phyloP scores from a whole-genome alignment of 768 basidiomycete genomes.

The Candolleomyces eurysporus region DNA sequence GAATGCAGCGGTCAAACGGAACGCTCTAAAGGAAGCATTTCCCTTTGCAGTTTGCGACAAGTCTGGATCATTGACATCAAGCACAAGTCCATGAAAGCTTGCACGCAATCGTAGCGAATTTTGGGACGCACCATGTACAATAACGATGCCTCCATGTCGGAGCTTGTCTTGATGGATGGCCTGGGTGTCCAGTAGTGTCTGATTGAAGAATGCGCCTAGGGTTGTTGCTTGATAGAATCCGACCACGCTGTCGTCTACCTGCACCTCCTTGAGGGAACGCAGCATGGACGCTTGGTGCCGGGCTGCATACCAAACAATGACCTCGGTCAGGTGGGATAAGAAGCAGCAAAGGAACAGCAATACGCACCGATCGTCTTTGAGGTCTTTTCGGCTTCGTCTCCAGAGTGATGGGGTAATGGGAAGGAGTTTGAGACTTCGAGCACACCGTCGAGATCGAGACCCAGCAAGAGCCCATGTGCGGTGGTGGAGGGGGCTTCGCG shows the following conservation, averaged over 20 bases:
- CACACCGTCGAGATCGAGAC: constrained; percentile 87
- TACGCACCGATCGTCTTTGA: constrained; percentile 68
- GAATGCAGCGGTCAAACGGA: constrained; percentile 77
- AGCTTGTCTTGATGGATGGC: constrained; percentile 83
- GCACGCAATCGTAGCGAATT: too few relatives aligned
- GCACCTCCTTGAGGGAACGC: constrained; percentile 85
- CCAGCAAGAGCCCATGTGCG: constrained; percentile 83
- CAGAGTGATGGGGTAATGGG: constrained; percentile 68
- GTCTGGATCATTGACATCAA: constrained; percentile 43
- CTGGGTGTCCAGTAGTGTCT: constrained; percentile 77
- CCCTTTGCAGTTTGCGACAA: constrained; percentile 75
- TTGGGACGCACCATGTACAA: constrained; percentile 68
- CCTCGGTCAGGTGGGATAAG: constrained; percentile 7
- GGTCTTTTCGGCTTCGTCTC: constrained; percentile 83
- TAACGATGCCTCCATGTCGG: constrained; percentile 80
- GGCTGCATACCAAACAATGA: constrained; percentile 36
- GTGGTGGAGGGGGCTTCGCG: constrained; percentile 72
- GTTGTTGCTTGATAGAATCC: constrained; percentile 93
- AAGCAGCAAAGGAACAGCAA: constrained; percentile 1
- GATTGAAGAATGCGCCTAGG: constrained; percentile 83
- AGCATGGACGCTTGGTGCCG: constrained; percentile 86
- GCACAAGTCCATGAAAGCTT: constrained; percentile 6
- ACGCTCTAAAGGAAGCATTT: constrained; percentile 87
- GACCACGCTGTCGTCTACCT: constrained; percentile 86
- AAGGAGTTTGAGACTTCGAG: constrained; percentile 93